These are phyloP conservation scores for Fonsecaea nubica DNA, from an alignment of 2,329 filamentous ascomycete species.

Conservation along the genomic window DNA sequence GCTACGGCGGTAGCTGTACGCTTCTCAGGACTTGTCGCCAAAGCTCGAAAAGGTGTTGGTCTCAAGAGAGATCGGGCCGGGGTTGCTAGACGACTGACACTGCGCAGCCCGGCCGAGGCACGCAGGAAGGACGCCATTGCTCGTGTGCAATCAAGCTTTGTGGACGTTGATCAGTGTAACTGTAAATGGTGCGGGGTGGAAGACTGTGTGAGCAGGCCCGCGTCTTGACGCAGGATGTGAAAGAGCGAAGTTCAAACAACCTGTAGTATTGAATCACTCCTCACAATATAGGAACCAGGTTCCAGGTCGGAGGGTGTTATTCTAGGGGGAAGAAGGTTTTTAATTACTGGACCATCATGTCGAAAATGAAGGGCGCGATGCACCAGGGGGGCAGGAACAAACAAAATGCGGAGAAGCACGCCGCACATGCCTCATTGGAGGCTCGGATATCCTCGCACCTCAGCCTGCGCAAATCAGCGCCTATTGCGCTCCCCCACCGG, in stretches of 20 bases:
- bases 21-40: constrained; percentile 29
- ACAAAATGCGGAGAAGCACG: constrained; percentile 18
- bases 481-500: constrained; percentile 2
- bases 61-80: constrained; percentile 26
- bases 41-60: constrained; percentile 22
- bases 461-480: neutral
- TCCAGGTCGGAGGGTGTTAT: neutral
- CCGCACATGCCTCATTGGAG: neutral
- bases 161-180: constrained; percentile 1
- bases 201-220: neutral
- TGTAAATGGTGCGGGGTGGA: constrained; percentile 7
- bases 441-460: constrained; percentile 14
- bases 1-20: constrained; percentile 33
- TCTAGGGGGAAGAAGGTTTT: neutral
- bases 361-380: constrained; percentile 4
- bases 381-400: constrained; percentile 1
- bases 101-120: constrained; percentile 27
- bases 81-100: constrained; percentile 17
- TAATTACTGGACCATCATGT: neutral
- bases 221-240: neutral
- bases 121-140: constrained; percentile 32
- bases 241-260: neutral
- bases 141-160: neutral
- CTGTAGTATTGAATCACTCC: neutral
- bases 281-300: neutral